Percentiles rank a stretch among this genome's conserved stretches.
Conservation (phyloP, 805 yeast genomes). For the Jamesozyma jinghongensis region DNA sequence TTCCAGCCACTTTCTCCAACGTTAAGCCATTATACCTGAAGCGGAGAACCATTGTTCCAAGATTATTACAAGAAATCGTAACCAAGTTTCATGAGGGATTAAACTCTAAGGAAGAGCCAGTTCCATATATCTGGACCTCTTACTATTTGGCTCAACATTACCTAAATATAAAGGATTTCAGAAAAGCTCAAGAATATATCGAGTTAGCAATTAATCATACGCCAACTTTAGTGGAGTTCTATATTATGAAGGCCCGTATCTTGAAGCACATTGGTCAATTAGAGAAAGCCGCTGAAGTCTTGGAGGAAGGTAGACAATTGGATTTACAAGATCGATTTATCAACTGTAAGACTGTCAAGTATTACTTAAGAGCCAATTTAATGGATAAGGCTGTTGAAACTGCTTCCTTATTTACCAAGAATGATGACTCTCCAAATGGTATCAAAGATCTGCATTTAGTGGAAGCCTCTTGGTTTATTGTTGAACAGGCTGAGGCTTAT, state of each 20-base stretch:
- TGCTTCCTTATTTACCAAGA: conserved; percentile 75
- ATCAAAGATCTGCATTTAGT: conserved; percentile 76
- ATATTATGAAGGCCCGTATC: conserved; percentile 72
- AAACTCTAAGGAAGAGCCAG: conserved; percentile 28
- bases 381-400: conserved; percentile 65
- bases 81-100: conserved; percentile 35
- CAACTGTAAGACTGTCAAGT: conserved; percentile 80
- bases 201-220: conserved; percentile 60
- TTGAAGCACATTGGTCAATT: conserved; percentile 61
- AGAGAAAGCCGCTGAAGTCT: conserved; percentile 50
- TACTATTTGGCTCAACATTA: conserved; percentile 76
- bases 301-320: conserved; percentile 61
- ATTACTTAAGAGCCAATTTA: conserved; percentile 65
- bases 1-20: conserved; percentile 82
- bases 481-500: conserved; percentile 80
- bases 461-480: conserved; percentile 87
- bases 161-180: conserved; percentile 45
- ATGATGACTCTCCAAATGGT: conserved; percentile 74
- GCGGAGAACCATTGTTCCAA: conserved; percentile 30
- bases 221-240: conserved; percentile 78
- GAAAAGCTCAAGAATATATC: conserved; percentile 46
- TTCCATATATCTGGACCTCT: conserved; percentile 49
- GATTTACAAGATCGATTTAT: conserved; percentile 89
- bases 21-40: conserved; percentile 69
- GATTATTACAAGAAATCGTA: conserved; percentile 45